Evolutionary conservation across 2,329 filamentous ascomycete species (phyloP).

Genomic region (Sclerotinia sclerotiorum): DNA sequence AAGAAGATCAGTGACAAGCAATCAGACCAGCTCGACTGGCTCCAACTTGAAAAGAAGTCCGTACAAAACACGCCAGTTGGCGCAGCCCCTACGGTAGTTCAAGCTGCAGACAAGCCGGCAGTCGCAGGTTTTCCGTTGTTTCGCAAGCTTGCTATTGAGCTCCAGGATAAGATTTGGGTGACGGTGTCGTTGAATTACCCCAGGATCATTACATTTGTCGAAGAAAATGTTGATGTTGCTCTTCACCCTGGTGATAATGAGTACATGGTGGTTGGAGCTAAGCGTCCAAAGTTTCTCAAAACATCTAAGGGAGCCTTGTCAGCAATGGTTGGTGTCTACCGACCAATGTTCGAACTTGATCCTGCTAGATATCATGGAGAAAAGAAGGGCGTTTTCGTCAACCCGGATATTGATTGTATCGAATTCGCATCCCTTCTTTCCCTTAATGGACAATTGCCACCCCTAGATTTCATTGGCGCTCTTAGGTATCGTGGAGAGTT

Average conservation of each 20-base stretch:
- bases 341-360: neutral
- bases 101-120: neutral
- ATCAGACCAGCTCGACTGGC: neutral
- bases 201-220: neutral
- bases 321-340: neutral
- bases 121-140: neutral
- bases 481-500: neutral
- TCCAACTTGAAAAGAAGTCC: constrained; percentile 4
- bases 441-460: neutral
- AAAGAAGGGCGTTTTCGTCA: neutral
- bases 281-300: neutral
- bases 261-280: neutral
- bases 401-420: neutral
- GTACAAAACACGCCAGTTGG: neutral
- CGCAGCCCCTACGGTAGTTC: neutral
- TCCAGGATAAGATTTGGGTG: constrained; percentile 1
- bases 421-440: neutral
- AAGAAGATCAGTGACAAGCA: neutral
- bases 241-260: neutral
- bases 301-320: neutral
- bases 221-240: neutral
- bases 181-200: neutral
- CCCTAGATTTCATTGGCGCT: neutral
- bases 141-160: neutral
- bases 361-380: neutral